Conservation (phyloP, 306 rosid species). For the Aeschynomene evenia region DNA sequence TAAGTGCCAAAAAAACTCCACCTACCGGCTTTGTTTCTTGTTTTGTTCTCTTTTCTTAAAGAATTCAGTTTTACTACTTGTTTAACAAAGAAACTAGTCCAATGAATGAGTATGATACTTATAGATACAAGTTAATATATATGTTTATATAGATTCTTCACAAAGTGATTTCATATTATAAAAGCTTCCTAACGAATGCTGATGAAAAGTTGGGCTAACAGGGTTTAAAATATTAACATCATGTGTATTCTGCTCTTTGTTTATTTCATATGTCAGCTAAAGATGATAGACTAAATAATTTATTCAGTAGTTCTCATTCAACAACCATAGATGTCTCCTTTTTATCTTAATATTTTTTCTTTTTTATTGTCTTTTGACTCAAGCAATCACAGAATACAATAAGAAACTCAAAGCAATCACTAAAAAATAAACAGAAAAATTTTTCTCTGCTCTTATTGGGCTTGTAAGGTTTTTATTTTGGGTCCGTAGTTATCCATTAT, state of each 20-base stretch:
- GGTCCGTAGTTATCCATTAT: not conserved
- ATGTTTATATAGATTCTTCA: not conserved
- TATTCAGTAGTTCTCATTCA: not conserved
- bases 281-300: constrained; percentile 5
- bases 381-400: not conserved
- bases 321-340: not conserved
- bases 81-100: not conserved
- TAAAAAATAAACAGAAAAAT: not conserved
- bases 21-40: not conserved
- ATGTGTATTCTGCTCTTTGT: not conserved
- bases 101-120: not conserved
- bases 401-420: not conserved
- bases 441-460: not conserved
- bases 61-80: not conserved
- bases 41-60: not conserved
- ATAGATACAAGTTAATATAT: not conserved
- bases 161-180: not conserved
- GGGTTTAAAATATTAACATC: not conserved
- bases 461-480: not conserved
- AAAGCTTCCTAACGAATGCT: not conserved
- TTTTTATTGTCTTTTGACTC: not conserved
- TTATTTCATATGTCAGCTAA: not conserved
- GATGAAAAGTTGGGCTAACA: not conserved
- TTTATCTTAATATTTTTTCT: too few species aligned
- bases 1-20: not conserved